Evolutionary conservation across 2,329 filamentous ascomycete species (phyloP).

Genomic region (Bimuria novae-zelandiae): DNA sequence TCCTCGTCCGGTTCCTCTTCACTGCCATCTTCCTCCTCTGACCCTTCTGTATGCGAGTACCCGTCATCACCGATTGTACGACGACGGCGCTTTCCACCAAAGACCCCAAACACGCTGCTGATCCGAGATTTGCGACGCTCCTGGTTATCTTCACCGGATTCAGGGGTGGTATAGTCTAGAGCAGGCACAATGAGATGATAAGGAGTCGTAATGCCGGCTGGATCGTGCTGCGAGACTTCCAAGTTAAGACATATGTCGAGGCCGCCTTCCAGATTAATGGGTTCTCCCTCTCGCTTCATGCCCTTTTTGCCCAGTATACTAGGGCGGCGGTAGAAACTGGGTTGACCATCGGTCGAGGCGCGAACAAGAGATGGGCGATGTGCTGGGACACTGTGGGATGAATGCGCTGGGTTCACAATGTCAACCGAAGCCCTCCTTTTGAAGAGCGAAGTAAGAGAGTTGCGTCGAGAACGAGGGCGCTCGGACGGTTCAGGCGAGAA

Average conservation of each 20-base stretch:
- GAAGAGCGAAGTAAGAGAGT: constrained; percentile 41
- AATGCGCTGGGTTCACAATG: constrained; percentile 26
- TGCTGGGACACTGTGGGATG: constrained; percentile 30
- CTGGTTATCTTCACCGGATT: constrained; percentile 21
- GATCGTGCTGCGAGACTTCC: constrained; percentile 84
- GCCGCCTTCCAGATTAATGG: constrained; percentile 77
- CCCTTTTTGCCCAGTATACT: constrained; percentile 50
- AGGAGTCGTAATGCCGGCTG: constrained; percentile 82
- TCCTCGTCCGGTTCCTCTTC: constrained; percentile 41
- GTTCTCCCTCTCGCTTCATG: constrained; percentile 36
- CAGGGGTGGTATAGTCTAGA: constrained; percentile 55
- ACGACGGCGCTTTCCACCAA: constrained; percentile 25
- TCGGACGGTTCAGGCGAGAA: constrained; percentile 44
- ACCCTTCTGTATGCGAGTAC: constrained; percentile 30
- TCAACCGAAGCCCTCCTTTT: constrained; percentile 40
- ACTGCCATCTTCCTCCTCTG: constrained; percentile 29
- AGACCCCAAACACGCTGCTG: constrained; percentile 32
- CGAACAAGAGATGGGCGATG: constrained; percentile 17
- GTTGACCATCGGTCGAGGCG: constrained; percentile 37
- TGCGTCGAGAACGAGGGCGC: constrained; percentile 38
- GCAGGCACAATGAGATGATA: constrained; percentile 86
- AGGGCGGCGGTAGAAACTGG: constrained; percentile 51
- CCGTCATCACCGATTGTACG: constrained; percentile 41
- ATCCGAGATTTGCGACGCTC: constrained; percentile 32
- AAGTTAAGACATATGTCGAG: constrained; percentile 88